phyloP scores from a whole-genome alignment of 106 monocot genomes.

The Acorus gramineus region DNA sequence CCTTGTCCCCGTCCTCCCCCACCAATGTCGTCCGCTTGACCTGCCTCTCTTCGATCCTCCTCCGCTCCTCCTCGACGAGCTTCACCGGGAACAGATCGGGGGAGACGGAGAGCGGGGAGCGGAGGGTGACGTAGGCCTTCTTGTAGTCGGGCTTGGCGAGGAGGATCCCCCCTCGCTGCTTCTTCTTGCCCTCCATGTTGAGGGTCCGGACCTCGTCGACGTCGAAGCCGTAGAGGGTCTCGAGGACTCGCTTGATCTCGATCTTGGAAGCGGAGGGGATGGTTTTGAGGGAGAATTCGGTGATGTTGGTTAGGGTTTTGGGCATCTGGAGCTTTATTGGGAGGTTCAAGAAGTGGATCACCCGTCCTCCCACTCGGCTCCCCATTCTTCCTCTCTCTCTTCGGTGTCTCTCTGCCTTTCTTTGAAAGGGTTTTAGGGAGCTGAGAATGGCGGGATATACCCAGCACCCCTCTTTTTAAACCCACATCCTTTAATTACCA shows the following conservation, averaged over 20 bases:
- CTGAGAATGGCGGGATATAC: no score
- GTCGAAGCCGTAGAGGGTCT: conserved; percentile 94
- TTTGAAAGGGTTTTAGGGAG: no score
- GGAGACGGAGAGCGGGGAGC: conserved; percentile 59
- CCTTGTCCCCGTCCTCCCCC: conserved; percentile 16
- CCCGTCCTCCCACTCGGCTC: conserved; percentile 76
- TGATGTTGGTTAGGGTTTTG: conserved; percentile 42
- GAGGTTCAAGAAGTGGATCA: conserved; percentile 90
- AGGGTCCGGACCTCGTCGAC: conserved; percentile 89
- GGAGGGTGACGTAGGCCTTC: conserved; percentile 95
- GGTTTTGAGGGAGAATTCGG: conserved; percentile 90
- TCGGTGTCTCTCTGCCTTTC: no score
- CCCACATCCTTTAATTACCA: no score
- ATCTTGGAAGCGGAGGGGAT: conserved; percentile 95
- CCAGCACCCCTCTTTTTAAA: no score
- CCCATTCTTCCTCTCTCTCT: conserved; percentile 35
- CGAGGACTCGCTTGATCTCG: conserved; percentile 91
- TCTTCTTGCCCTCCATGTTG: conserved; percentile 99
- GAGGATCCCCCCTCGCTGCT: conserved; percentile 56
- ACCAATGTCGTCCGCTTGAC: conserved; percentile 22
- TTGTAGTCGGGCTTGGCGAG: conserved; percentile 93
- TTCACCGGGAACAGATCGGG: conserved; percentile 60
- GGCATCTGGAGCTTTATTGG: conserved; percentile 90
- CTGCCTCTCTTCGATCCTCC: conserved; percentile 26
- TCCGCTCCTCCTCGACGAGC: conserved; percentile 35